phyloP scores from a whole-genome alignment of 257 asterid species.

The Gentiana straminea region DNA sequence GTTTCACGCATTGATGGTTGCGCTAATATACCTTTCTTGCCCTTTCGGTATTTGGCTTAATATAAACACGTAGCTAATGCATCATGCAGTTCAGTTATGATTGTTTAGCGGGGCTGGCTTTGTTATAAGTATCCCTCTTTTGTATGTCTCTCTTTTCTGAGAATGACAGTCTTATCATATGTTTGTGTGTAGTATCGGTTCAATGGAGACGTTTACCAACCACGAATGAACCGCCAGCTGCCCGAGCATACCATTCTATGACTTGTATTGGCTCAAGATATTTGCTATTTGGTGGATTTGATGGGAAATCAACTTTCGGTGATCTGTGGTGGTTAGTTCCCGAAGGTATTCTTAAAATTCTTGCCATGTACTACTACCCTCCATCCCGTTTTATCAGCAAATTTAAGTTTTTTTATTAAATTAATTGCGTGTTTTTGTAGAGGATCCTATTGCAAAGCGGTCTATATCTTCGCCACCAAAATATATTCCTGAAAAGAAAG shows the following conservation, averaged over 20 bases:
- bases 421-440: constrained; percentile 21
- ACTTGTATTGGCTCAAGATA: constrained; percentile 64
- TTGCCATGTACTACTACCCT: not conserved
- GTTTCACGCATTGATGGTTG: not conserved
- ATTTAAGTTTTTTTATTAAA: no score
- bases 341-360: constrained; percentile 41
- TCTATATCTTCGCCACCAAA: constrained; percentile 28
- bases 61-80: no score
- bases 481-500: constrained; percentile 27
- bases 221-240: constrained; percentile 68
- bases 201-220: constrained; percentile 92
- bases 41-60: not conserved
- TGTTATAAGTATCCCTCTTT: not conserved
- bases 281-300: constrained; percentile 90
- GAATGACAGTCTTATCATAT: not conserved
- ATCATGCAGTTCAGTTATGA: not conserved
- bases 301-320: constrained; percentile 84
- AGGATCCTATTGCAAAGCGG: constrained; percentile 82
- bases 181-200: constrained; percentile 51
- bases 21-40: not conserved
- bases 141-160: not conserved
- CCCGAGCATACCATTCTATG: constrained; percentile 98
- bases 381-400: no score
- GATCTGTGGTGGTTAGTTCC: constrained; percentile 99
- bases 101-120: not conserved